A percentile compares a stretch with the other conserved stretches of the same genome.
Conservation (phyloP, 2,329 filamentous ascomycete species). For the Pseudopithomyces chartarum region DNA sequence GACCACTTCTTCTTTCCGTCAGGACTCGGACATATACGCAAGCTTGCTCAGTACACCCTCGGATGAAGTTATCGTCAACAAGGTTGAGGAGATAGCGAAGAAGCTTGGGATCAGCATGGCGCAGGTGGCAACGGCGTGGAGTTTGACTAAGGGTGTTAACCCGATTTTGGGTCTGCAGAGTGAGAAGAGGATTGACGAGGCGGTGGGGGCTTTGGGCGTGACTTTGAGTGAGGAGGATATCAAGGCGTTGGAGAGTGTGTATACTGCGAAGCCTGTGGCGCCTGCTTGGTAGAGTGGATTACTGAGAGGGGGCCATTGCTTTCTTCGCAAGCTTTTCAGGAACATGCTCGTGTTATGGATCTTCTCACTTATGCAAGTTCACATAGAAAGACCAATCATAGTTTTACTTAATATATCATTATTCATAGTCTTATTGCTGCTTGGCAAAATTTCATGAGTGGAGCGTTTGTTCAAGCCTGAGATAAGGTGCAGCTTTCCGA, state of each 20-base stretch:
- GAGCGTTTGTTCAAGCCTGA: too few relatives aligned
- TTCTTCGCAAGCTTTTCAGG: too few relatives aligned
- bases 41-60: conserved; percentile 37
- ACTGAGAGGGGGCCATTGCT: too few relatives aligned
- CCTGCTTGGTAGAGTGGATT: conserved; percentile 10
- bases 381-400: too few relatives aligned
- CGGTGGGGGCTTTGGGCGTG: conserved; percentile 21
- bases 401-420: too few relatives aligned
- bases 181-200: conserved; percentile 35
- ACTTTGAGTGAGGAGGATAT: conserved; percentile 30
- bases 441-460: too few relatives aligned
- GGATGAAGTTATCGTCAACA: conserved; percentile 43
- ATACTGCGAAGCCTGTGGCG: conserved; percentile 25
- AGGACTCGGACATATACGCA: conserved; percentile 30
- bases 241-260: conserved; percentile 31
- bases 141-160: conserved; percentile 27
- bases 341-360: too few relatives aligned
- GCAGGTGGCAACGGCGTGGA: conserved; percentile 32
- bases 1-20: conserved; percentile 41
- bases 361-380: too few relatives aligned
- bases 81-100: conserved; percentile 48
- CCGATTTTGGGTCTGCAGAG: conserved; percentile 34
- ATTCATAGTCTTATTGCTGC: too few relatives aligned
- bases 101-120: conserved; percentile 39
- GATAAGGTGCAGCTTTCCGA: too few relatives aligned